Conservation (phyloP, 148 eudicot genomes). For the Rhododendron simsii region DNA sequence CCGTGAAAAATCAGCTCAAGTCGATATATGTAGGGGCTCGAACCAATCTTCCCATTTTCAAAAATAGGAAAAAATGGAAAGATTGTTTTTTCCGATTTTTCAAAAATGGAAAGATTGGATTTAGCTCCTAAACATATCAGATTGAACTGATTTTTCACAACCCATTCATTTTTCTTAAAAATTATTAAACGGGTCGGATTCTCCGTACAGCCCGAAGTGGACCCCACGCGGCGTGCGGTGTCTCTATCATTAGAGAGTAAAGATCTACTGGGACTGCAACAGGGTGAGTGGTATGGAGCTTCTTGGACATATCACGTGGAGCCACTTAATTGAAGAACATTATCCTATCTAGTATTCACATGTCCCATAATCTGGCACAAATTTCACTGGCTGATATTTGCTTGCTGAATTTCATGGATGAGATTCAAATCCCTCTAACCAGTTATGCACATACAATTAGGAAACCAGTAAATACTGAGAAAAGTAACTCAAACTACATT, state of each 20-base stretch:
- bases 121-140: no score
- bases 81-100: no score
- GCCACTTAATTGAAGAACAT: conserved; percentile 9
- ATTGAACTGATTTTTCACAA: no score
- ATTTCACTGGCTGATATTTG: conserved; percentile 14
- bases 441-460: background rate
- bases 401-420: conserved; percentile 20
- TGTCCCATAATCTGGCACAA: conserved; percentile 19
- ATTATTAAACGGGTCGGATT: no score
- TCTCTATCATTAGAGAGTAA: background rate
- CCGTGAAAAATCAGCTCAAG: no score
- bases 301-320: background rate
- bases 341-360: conserved; percentile 17
- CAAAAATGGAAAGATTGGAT: no score
- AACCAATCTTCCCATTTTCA: no score
- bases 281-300: background rate
- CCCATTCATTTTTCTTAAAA: no score
- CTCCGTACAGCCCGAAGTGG: no score
- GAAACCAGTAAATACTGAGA: background rate
- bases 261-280: background rate
- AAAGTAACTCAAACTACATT: background rate
- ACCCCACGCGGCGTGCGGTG: no score
- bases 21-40: no score
- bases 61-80: no score
- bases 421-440: conserved; percentile 15